These are phyloP conservation scores for Geosmithia putterillii DNA, from an alignment of 2,329 filamentous ascomycete species.

Conservation along the genomic window DNA sequence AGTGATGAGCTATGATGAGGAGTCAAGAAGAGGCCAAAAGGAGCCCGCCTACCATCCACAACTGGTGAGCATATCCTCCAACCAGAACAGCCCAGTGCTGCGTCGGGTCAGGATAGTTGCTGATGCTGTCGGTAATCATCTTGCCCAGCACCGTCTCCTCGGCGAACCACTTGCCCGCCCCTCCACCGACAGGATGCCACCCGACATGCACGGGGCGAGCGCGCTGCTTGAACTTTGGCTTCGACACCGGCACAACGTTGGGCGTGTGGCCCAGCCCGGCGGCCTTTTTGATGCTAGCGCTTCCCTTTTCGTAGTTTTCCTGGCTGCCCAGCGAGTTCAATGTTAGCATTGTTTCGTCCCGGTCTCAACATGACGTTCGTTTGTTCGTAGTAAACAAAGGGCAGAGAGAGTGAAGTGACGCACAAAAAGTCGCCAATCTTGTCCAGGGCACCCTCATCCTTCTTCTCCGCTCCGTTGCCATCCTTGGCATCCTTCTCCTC, in stretches of 20 bases:
- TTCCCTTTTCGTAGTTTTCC: slow-evolving; percentile 20
- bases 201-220: slow-evolving; percentile 33
- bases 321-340: slow-evolving; percentile 7
- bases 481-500: too few species aligned
- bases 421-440: background rate
- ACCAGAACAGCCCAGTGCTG: slow-evolving; percentile 49
- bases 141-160: slow-evolving; percentile 41
- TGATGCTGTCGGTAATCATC: slow-evolving; percentile 41
- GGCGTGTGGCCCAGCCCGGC: slow-evolving; percentile 16
- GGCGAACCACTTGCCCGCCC: slow-evolving; percentile 45
- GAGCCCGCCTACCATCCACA: slow-evolving; percentile 41
- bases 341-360: background rate
- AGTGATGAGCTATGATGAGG: background rate
- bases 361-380: too few species aligned
- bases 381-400: too few species aligned
- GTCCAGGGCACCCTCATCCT: background rate
- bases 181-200: slow-evolving; percentile 45
- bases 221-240: slow-evolving; percentile 15
- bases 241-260: slow-evolving; percentile 16
- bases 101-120: slow-evolving; percentile 43
- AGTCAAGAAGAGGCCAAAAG: background rate
- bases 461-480: too few species aligned
- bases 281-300: slow-evolving; percentile 21
- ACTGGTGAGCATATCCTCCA: slow-evolving; percentile 39
- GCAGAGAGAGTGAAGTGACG: background rate